Base-by-base conservation (phyloP, 352 stramenopile genomes). In the Aphanomyces cochlioides region DNA sequence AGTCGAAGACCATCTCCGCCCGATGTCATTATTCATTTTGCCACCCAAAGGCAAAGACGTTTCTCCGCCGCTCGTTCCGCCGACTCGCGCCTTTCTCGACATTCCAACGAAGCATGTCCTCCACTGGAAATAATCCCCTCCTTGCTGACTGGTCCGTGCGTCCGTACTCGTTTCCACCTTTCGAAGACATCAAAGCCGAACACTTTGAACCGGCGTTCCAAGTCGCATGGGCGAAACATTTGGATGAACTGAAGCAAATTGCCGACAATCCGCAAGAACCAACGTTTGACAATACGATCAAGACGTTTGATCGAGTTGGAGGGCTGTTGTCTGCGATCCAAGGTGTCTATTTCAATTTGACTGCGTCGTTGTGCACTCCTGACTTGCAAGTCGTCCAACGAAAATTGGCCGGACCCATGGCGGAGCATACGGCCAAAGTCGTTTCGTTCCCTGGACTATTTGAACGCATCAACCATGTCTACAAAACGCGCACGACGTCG, bases 361-460 rank as follows among this genome's bases (percentile, higher is more conserved):
- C 77, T 19, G 76, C 72, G 3, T 82, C 70, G 47, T 47, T 80
- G 12, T 85, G 84, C 67, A 82, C 79, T 43, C 72, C 77, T 0
- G 78, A 88, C 50, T 76, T 90, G 66, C 79, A 89, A 73, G 57
- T 34, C 10, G 78, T 90, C n/a, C 79, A 90, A 59, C 79, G 66
- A 1, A 74, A 82, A 57, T 79, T 89, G 72, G 73, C 76, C 6
- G 79, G 80, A 0, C 67, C 86, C 1, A 53, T 88, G 4, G 79
- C 73, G 67, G 60, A 75, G 19, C 78, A 88, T 73, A 47, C n/a
- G 28, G 75, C 67, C 0, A 72, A 74, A 38, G 73, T 72, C n/a
- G 82, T 77, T 47, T 75, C 76, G 34, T 65, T 87, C 28, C 81
- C 80, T 13, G 83, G 83, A 40, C 72, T 90, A 28, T 90, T 89